Evolutionary conservation across 257 asterid genomes (phyloP).

Genomic region (Gardenia jasminoides): DNA sequence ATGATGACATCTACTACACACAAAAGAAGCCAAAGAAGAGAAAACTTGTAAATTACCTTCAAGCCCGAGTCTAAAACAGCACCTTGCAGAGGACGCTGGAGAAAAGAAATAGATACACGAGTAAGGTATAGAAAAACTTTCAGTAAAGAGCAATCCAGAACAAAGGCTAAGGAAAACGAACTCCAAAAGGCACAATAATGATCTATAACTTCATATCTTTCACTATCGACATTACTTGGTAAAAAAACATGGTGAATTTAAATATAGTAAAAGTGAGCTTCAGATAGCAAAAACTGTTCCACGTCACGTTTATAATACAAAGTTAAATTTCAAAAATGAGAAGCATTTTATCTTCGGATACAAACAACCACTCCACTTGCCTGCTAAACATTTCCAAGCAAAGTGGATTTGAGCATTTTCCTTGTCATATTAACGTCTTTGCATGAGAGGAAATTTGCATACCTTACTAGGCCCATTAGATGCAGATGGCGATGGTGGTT

Average conservation of each 20-base stretch:
- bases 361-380: background rate
- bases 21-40: background rate
- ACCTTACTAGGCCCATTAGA: slow-evolving; percentile 47
- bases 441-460: background rate
- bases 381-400: background rate
- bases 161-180: background rate
- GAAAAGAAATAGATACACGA: background rate
- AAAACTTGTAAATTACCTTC: slow-evolving; percentile 43
- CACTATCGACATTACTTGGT: too few relatives aligned
- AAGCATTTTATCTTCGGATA: background rate
- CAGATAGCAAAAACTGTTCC: background rate
- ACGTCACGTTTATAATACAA: too few relatives aligned
- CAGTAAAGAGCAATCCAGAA: background rate
- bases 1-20: slow-evolving; percentile 1
- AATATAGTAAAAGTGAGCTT: background rate
- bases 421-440: background rate
- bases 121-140: background rate
- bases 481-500: slow-evolving; percentile 61
- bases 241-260: background rate
- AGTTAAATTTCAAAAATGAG: background rate
- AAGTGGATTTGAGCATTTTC: background rate
- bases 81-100: slow-evolving; percentile 39
- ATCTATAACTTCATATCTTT: background rate
- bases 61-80: slow-evolving; percentile 50
- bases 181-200: background rate